phyloP scores from a whole-genome alignment of 441 rosid genomes.

The Populus hybrid region DNA sequence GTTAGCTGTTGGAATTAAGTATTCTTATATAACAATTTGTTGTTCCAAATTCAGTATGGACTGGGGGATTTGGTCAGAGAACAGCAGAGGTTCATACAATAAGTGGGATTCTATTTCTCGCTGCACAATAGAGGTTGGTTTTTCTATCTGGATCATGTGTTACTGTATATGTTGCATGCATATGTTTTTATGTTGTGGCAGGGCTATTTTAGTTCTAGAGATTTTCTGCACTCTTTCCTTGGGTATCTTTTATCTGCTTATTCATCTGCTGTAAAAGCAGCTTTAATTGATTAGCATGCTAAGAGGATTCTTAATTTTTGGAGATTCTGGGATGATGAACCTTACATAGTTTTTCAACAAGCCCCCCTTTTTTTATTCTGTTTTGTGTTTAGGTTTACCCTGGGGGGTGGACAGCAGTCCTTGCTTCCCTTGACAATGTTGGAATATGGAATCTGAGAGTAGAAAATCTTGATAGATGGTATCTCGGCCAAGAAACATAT shows the following conservation, averaged over 20 bases:
- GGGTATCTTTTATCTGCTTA: background rate
- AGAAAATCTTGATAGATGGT: conserved; percentile 84
- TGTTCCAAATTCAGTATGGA: conserved; percentile 55
- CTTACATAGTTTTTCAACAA: background rate
- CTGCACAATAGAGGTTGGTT: conserved; percentile 68
- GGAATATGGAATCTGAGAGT: conserved; percentile 84
- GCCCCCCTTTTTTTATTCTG: background rate
- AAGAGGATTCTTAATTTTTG: background rate
- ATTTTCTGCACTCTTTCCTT: background rate
- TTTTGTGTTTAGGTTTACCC: conserved; percentile 70
- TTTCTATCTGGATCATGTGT: background rate
- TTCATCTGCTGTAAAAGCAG: background rate
- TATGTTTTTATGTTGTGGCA: background rate
- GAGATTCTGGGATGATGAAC: background rate
- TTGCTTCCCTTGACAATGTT: conserved; percentile 70
- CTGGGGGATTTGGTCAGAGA: conserved; percentile 75
- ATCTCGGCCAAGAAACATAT: conserved; percentile 80
- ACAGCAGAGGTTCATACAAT: conserved; percentile 58
- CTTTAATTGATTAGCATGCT: background rate
- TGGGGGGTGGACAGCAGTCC: conserved; percentile 90
- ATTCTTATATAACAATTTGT: background rate
- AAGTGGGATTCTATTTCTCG: conserved; percentile 85
- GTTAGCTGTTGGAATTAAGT: background rate
- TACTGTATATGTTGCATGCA: background rate
- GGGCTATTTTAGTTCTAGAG: background rate